Percentiles rank a stretch among this genome's conserved stretches.
These are phyloP conservation scores for Candida sanyaensis DNA, from an alignment of 1,139 yeast species.

Conservation along the genomic window DNA sequence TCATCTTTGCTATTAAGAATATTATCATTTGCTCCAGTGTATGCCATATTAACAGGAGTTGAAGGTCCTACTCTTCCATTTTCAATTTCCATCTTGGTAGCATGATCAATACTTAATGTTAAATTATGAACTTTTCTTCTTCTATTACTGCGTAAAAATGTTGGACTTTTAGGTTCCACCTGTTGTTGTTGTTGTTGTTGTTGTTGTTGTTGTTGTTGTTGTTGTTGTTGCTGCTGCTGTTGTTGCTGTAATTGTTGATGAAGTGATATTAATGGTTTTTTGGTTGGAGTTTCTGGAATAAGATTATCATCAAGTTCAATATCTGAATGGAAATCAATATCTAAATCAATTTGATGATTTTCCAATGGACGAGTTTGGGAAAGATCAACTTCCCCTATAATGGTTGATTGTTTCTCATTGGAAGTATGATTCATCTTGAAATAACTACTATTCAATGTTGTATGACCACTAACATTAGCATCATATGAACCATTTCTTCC, in stretches of 20 bases:
- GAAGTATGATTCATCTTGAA: constrained; percentile 26
- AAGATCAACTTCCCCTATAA: background rate
- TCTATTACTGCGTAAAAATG: background rate
- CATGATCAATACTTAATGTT: constrained; percentile 1
- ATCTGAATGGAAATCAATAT: constrained; percentile 20
- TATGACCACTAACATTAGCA: constrained; percentile 15
- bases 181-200: background rate
- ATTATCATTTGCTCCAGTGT: constrained; percentile 3
- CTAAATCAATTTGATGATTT: constrained; percentile 19
- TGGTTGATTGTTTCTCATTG: background rate
- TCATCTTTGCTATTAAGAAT: background rate
- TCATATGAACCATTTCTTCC: constrained; percentile 36
- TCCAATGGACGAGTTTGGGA: background rate
- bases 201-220: too few species aligned
- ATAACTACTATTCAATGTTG: constrained; percentile 24
- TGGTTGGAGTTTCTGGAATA: constrained; percentile 49
- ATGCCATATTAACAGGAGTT: constrained; percentile 27
- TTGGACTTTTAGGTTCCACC: constrained; percentile 1
- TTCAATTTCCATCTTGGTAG: background rate
- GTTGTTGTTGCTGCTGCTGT: too few species aligned
- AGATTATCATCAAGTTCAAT: constrained; percentile 18
- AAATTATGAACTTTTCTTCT: background rate
- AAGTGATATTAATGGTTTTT: constrained; percentile 13
- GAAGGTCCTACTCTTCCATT: constrained; percentile 25
- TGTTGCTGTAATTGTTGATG: background rate